Percentiles rank a stretch among this genome's conserved stretches.
These are phyloP conservation scores for Fusarium subglutinans DNA, from an alignment of 2,329 filamentous ascomycete genomes.

Conservation along the genomic window DNA sequence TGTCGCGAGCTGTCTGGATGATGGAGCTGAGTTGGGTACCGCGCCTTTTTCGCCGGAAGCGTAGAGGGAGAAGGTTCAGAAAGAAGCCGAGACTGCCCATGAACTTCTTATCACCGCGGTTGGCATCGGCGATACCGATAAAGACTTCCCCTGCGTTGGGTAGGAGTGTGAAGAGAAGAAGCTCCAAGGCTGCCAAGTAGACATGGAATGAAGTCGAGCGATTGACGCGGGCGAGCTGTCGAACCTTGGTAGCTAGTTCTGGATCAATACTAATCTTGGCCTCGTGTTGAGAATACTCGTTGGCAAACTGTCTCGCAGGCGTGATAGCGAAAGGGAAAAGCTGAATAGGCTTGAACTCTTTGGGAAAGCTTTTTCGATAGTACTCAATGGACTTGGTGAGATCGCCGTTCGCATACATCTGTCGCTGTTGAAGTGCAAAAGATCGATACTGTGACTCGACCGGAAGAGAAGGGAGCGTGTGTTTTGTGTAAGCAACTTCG, in stretches of 20 bases:
- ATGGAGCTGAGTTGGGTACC: not conserved
- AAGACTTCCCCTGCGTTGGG: not conserved
- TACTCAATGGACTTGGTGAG: not conserved
- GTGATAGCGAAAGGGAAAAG: not conserved
- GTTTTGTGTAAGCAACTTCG: not conserved
- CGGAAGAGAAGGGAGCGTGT: not conserved
- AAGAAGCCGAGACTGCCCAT: conserved; percentile 1
- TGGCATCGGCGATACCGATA: conserved; percentile 5
- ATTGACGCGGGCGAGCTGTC: not conserved
- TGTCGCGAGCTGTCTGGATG: not conserved
- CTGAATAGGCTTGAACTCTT: not conserved
- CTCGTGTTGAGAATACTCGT: not conserved
- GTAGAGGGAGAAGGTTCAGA: conserved; percentile 1
- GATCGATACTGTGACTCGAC: not conserved
- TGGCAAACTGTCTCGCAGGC: not conserved
- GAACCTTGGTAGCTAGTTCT: not conserved
- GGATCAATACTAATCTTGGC: not conserved
- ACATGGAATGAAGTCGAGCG: not conserved
- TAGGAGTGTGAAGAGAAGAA: not conserved
- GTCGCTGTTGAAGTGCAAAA: not conserved
- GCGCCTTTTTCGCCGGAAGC: not conserved
- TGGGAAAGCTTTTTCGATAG: not conserved
- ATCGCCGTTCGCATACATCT: not conserved
- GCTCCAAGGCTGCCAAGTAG: not conserved
- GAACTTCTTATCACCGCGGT: not conserved